Conservation (phyloP, 331 rosid genomes). For the Cydonia oblonga region DNA sequence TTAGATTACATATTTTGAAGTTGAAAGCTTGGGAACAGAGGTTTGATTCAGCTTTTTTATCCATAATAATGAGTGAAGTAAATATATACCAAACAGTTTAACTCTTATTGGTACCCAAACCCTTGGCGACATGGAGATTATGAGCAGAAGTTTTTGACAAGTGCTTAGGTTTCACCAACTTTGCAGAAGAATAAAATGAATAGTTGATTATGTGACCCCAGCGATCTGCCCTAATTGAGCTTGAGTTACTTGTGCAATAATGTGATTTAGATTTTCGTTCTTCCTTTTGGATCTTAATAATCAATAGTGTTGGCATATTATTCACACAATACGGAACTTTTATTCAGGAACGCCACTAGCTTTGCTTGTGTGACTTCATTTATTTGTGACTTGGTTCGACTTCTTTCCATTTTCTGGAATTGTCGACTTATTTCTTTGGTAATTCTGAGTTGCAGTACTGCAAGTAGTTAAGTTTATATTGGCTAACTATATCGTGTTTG, state of each 20-base stretch:
- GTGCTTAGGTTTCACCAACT: neutral
- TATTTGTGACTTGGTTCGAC: neutral
- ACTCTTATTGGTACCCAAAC: neutral
- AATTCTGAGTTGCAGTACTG: neutral
- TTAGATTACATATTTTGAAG: no score
- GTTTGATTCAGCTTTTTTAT: no score
- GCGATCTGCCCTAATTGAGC: neutral
- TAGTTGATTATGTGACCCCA: neutral
- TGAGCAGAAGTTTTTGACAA: neutral
- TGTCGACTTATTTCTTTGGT: neutral
- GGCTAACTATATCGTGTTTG: constrained; percentile 6
- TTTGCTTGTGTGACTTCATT: neutral
- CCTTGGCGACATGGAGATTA: neutral
- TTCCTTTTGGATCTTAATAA: neutral
- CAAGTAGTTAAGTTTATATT: neutral
- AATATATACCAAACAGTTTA: neutral
- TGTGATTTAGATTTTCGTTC: neutral
- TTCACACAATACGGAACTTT: neutral
- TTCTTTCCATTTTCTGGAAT: neutral
- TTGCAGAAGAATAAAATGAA: neutral
- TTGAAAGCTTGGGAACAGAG: no score
- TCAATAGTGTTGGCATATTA: neutral
- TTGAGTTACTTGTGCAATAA: neutral
- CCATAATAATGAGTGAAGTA: no score
- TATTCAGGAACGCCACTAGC: no score